These are phyloP conservation scores for Helotiales sp. DNA, from an alignment of 2,329 filamentous ascomycete species.

Conservation along the genomic window DNA sequence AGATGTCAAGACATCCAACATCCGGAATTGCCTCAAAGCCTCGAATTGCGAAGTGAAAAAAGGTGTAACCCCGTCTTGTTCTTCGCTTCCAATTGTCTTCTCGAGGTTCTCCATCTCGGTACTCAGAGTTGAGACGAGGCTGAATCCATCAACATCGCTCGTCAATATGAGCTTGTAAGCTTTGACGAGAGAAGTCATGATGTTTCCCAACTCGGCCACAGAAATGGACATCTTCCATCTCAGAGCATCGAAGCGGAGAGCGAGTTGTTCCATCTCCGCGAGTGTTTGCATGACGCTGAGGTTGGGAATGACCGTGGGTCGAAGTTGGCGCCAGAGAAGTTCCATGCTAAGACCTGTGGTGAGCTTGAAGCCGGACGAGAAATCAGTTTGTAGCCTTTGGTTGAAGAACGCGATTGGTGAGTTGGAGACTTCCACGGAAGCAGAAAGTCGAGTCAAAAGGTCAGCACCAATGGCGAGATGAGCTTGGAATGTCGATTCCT, in stretches of 20 bases:
- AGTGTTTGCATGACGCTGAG: conserved; percentile 52
- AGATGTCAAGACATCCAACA: conserved; percentile 26
- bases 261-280: conserved; percentile 59
- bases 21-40: conserved; percentile 54
- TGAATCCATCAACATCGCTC: conserved; percentile 40
- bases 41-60: conserved; percentile 63
- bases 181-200: conserved; percentile 59
- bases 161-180: conserved; percentile 62
- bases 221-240: conserved; percentile 62
- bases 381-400: conserved; percentile 56
- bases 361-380: conserved; percentile 73
- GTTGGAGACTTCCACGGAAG: neutral
- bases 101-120: conserved; percentile 59
- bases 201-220: conserved; percentile 56
- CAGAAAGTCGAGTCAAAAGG: conserved; percentile 23
- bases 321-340: conserved; percentile 73
- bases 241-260: conserved; percentile 63
- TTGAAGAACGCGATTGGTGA: conserved; percentile 36
- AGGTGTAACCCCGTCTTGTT: conserved; percentile 49
- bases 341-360: conserved; percentile 82
- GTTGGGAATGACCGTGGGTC: conserved; percentile 63
- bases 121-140: conserved; percentile 54
- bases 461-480: conserved; percentile 54
- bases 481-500: conserved; percentile 68
- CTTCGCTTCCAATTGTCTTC: conserved; percentile 49